Base-by-base conservation (phyloP, 2,329 filamentous ascomycete genomes). In the Colletotrichum sp. region DNA sequence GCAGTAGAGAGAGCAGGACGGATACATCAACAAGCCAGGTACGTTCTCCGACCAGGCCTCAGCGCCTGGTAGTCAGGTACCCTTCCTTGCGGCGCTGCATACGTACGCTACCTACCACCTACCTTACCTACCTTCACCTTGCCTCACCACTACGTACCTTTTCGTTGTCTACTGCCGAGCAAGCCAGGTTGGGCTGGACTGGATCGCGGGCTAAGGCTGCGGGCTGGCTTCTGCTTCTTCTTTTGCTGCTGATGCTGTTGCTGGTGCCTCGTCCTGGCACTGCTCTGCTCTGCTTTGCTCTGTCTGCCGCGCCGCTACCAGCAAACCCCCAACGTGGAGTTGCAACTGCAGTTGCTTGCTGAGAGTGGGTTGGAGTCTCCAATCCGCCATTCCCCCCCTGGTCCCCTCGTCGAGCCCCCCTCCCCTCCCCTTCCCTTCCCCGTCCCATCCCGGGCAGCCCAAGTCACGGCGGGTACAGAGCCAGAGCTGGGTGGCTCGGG, bases 381-480 rank as follows among this genome's bases (percentile, higher is more conserved):
- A 72, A 67, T 61, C 52, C 39, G 72, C 43, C 18, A 15, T 60
- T n/a, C 39, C n/a, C 15, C 59, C 69, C 73, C 69, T 64, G 72
- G 69, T 64, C 39, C 18, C 69, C 57, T 75, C 52, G 36, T 69
- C 57, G 66, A 43, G n/a, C 36, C 64, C 36, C 55, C 68, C 67
- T 72, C 52, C 52, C 32, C 59, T 55, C 24, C 36, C 28, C 34
- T 74, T 52, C 67, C 67, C 52, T 66, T 74, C 61, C 63, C 68
- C 68, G 63, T 75, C 68, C 61, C 52, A 67, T 72, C 72, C 72
- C 55, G 72, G 68, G 13, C 55, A 72, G 55, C 36, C 67, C 68
- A 75, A 72, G 68, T 75, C 69, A 57, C 65, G 55, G 63, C 73
- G 57, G 73, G 64, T 75, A 73, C 69, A 75, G 43, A 66, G 59